Evolutionary conservation across 371 early-diverging fungal genomes (phyloP), one percentile per base, ranked within the genome.

Genomic region (Apophysomyces ossiformis): DNA sequence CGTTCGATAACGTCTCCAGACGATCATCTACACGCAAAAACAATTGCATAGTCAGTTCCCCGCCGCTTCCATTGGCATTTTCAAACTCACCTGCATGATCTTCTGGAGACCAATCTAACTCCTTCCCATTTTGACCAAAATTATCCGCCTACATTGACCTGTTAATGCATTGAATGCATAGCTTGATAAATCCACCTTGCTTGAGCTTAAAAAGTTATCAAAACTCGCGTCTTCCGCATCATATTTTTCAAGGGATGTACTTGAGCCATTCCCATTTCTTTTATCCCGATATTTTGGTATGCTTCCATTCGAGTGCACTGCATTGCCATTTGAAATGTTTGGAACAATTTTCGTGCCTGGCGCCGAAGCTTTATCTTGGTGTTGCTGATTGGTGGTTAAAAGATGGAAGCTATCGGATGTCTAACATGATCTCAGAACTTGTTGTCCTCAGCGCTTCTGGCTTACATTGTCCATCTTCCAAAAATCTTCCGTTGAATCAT

Each of bases 401-500:
- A 26, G 54, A 50, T 26, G 54, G 2, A 50, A 50, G 11, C 21
- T 50, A 9, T n/a, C 54, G 21, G 21, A 50, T 21, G 54, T 21
- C 54, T 50, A 50, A 50, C 9, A 9, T 21, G 21, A 11, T 50
- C 54, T 50, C 16, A 50, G 54, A n/a, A 50, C 6, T 21, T 50
- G 54, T 21, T 16, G 21, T 26, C 9, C 5, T 21, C 21, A 50
- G 9, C 11, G 54, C 41, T 41, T 21, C 18, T 50, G 7, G 54
- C 61, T 71, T 72, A 76, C 76, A 63, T 74, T 68, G 56, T 75
- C 74, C 58, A 82, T 63, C 60, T 79, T 78, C 79, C 79, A 82
- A 60, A 82, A 82, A 37, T 77, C 79, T 46, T 82, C 82, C 43
- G 70, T 74, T 18, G 75, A 72, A 60, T 82, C 82, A 68, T 82